A percentile compares a stretch with the other conserved stretches of the same genome.
phyloP scores from a whole-genome alignment of 2,329 filamentous ascomycete species.

The Rugonectria rugulosa region DNA sequence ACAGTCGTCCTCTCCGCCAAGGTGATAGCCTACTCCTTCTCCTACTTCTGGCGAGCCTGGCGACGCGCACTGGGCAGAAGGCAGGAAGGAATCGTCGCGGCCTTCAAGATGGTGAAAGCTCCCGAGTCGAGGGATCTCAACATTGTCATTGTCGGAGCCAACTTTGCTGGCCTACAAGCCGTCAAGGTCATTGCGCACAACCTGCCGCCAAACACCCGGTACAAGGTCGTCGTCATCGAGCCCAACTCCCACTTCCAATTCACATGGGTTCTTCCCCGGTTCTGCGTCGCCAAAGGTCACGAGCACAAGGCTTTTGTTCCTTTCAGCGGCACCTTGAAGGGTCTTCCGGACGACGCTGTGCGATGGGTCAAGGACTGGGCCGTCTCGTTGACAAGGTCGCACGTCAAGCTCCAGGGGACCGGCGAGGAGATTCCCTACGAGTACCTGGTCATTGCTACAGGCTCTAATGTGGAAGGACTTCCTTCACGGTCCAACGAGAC shows the following conservation, averaged over 20 bases:
- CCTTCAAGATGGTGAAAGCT: slow-evolving; percentile 9
- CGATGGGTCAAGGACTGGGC: slow-evolving; percentile 55
- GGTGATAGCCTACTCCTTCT: slow-evolving; percentile 38
- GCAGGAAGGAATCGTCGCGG: slow-evolving; percentile 23
- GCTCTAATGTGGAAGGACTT: slow-evolving; percentile 53
- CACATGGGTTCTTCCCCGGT: slow-evolving; percentile 66
- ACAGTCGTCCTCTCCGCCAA: slow-evolving; percentile 42
- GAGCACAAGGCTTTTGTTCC: slow-evolving; percentile 69
- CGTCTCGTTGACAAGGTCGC: slow-evolving; percentile 43
- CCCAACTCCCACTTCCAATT: slow-evolving; percentile 68
- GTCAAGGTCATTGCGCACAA: slow-evolving; percentile 56
- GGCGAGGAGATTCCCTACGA: slow-evolving; percentile 59
- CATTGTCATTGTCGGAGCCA: slow-evolving; percentile 65
- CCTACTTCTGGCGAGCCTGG: slow-evolving; percentile 30
- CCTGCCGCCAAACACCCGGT: slow-evolving; percentile 55
- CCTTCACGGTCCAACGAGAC: slow-evolving; percentile 57
- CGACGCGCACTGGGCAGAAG: slow-evolving; percentile 25
- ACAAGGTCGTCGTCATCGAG: slow-evolving; percentile 64
- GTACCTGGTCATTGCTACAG: slow-evolving; percentile 66
- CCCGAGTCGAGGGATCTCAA: slow-evolving; percentile 45
- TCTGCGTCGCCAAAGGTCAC: slow-evolving; percentile 60
- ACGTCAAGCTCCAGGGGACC: slow-evolving; percentile 49
- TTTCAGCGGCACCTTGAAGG: slow-evolving; percentile 54
- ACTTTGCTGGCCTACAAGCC: slow-evolving; percentile 62
- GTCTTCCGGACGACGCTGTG: slow-evolving; percentile 43